A percentile compares a stretch with the other conserved stretches of the same genome.
These are phyloP conservation scores for Jamesozyma gamospora DNA, from an alignment of 805 yeast species.

Conservation along the genomic window DNA sequence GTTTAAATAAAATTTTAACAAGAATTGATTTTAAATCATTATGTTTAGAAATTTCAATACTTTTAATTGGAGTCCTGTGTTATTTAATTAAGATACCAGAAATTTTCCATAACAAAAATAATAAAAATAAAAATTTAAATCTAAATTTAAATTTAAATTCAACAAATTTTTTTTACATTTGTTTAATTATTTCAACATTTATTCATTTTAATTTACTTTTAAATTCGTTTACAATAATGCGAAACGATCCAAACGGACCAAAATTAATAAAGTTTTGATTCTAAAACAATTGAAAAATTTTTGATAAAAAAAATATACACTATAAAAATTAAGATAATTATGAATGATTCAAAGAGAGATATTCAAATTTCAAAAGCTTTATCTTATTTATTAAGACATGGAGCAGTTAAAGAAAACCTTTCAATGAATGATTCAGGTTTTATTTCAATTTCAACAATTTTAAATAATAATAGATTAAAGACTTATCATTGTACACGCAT, in stretches of 20 bases:
- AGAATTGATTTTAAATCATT: constrained; percentile 51
- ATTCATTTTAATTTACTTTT: constrained; percentile 59
- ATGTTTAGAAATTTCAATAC: constrained; percentile 53
- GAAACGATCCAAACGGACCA: constrained; percentile 19
- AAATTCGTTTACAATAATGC: constrained; percentile 37
- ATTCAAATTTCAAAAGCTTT: constrained; percentile 59
- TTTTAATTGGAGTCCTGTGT: constrained; percentile 60
- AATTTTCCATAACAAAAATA: constrained; percentile 34
- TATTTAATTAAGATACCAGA: constrained; percentile 74
- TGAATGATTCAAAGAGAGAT: constrained; percentile 32
- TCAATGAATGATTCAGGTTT: constrained; percentile 60
- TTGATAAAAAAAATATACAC: background rate
- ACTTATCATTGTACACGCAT: constrained; percentile 43
- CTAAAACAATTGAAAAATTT: background rate
- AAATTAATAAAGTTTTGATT: constrained; percentile 9
- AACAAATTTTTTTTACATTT: constrained; percentile 61
- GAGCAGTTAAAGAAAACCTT: constrained; percentile 60
- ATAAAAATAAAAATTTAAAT: no score
- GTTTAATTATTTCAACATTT: constrained; percentile 60
- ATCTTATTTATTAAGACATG: constrained; percentile 76
- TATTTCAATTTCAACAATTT: constrained; percentile 42
- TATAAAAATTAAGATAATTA: background rate
- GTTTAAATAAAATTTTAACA: constrained; percentile 35
- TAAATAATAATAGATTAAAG: constrained; percentile 50
- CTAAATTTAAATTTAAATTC: constrained; percentile 33